Base-by-base conservation (phyloP, 768 basidiomycete species). In the Podaxis mareebaensis region DNA sequence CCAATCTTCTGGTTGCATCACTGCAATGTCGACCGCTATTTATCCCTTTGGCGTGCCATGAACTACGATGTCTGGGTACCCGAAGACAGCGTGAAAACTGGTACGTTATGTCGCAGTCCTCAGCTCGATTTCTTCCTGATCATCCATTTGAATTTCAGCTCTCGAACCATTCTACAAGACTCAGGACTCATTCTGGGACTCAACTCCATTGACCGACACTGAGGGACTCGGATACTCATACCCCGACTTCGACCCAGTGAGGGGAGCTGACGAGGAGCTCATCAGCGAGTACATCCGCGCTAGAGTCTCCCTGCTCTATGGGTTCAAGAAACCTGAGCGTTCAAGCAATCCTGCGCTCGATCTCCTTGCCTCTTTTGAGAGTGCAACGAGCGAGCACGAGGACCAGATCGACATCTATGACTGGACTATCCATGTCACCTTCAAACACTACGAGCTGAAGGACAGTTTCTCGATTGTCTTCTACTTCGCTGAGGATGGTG, bases 1-100 rank as follows among this genome's bases (percentile, higher is more conserved):
- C 82, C 83, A 0, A 78, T 83, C 64, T 85, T 86, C 74, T 84
- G 76, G 70, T 67, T 85, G 64, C 85, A 85, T 65, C 84, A 86
- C 66, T 65, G 70, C 63, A 82, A 86, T 52, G 82, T 85, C 26
- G 85, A 86, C 63, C 79, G 83, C 22, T n/a, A 83, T 64, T 72
- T 84, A 24, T 74, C 82, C 6, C 72, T 85, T 17, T 85, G 83
- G 84, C 72, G 76, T 4, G 83, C 80, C 1, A 63, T 85, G 49
- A 76, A 85, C 64, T 78, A 74, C 0, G 69, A 66, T 3, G 75
- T 78, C 5, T 80, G 78, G 77, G 78, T 82, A 5, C 61, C 58
- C 6, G 74, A 74, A 2, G 64, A 71, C 28, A 68, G 71, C 4
- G 22, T 15, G 8, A 66, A 67, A 4, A 68, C 69, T 46, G 78